Conservation (phyloP, 805 yeast species). For the Candida palmyrensis region DNA sequence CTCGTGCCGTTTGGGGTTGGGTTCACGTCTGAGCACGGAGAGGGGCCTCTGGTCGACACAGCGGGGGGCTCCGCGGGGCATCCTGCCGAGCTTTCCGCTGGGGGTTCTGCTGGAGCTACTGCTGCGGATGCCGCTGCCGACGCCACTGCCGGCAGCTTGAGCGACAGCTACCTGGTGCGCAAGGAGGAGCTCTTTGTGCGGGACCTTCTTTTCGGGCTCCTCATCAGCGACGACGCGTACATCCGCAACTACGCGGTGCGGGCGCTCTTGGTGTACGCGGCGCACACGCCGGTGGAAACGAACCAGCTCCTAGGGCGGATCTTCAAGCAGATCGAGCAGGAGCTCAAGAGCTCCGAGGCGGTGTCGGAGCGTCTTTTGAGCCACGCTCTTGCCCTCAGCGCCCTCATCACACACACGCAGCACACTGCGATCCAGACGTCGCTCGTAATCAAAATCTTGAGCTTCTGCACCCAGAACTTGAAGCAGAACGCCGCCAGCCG, state of each 20-base stretch:
- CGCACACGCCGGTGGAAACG: constrained; percentile 26
- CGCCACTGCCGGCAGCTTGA: constrained; percentile 9
- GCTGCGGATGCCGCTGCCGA: constrained; percentile 7
- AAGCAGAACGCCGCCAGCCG: constrained; percentile 28
- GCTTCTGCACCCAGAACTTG: constrained; percentile 42
- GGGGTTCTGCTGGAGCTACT: constrained; percentile 4
- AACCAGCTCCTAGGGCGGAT: constrained; percentile 28
- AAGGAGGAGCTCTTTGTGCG: constrained; percentile 21
- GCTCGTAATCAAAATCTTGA: constrained; percentile 34
- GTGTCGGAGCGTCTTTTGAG: constrained; percentile 21
- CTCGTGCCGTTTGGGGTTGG: constrained; percentile 33
- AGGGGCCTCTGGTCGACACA: too few relatives aligned
- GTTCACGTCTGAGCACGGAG: constrained; percentile 13
- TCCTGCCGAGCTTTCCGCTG: constrained; percentile 3
- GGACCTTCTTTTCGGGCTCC: constrained; percentile 24
- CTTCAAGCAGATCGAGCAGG: constrained; percentile 26
- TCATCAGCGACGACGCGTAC: constrained; percentile 27
- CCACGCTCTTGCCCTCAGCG: constrained; percentile 30
- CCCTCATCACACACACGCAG: constrained; percentile 32
- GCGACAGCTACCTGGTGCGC: too few relatives aligned
- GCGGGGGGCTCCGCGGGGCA: too few relatives aligned
- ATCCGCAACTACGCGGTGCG: constrained; percentile 32
- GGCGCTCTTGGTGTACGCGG: constrained; percentile 25
- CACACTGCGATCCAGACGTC: constrained; percentile 32
- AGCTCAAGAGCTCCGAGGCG: constrained; percentile 16